These are phyloP conservation scores for Lentinula guzmanii DNA, from an alignment of 768 basidiomycete species.

Conservation along the genomic window DNA sequence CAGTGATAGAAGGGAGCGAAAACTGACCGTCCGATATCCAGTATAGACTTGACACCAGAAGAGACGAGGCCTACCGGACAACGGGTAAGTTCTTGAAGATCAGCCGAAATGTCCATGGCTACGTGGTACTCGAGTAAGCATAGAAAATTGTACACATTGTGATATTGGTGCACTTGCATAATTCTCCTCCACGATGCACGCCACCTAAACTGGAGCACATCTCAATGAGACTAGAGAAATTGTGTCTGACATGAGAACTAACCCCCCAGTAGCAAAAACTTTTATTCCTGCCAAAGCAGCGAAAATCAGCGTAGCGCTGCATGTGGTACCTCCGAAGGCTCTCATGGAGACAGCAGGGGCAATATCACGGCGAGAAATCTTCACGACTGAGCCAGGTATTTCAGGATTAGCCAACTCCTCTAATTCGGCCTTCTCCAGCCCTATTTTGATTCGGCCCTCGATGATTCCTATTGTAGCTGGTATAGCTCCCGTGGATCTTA, in stretches of 20 bases:
- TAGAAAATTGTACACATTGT: background rate
- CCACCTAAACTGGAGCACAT: conserved; percentile 59
- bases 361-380: conserved; percentile 79
- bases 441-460: conserved; percentile 81
- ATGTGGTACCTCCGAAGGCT: conserved; percentile 78
- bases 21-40: conserved; percentile 81
- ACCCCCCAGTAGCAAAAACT: conserved; percentile 93
- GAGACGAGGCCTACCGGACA: conserved; percentile 92
- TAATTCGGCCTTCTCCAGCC: conserved; percentile 60
- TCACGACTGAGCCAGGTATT: conserved; percentile 36
- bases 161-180: conserved; percentile 32
- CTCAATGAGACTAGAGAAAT: background rate
- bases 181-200: conserved; percentile 74
- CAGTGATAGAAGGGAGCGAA: background rate
- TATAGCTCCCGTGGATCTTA: conserved; percentile 67
- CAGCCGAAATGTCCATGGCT: conserved; percentile 96
- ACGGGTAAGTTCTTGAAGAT: conserved; percentile 81
- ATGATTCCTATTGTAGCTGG: conserved; percentile 92
- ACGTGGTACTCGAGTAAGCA: background rate
- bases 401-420: conserved; percentile 56
- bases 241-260: conserved; percentile 15
- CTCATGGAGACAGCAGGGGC: conserved; percentile 63
- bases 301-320: conserved; percentile 68
- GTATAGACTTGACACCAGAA: conserved; percentile 89
- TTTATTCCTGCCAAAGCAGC: conserved; percentile 84